These are phyloP conservation scores for Oryza coarctata DNA, from an alignment of 176 grass and related monocot species.

Conservation along the genomic window DNA sequence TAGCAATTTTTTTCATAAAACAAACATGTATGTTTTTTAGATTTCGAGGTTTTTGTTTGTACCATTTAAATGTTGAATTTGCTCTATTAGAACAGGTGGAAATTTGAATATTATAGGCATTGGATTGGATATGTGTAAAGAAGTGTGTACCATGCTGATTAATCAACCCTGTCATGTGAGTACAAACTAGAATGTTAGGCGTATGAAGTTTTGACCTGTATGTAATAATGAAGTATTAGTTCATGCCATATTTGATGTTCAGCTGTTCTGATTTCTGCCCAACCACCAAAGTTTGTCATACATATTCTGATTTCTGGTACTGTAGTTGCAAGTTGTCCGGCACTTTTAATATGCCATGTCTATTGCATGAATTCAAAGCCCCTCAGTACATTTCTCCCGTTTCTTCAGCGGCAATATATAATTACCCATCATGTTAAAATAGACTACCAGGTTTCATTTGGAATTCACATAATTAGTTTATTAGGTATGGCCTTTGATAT, in stretches of 20 bases:
- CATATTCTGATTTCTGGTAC: not conserved
- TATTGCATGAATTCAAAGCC: not conserved
- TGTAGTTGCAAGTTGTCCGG: not conserved
- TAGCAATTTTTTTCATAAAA: not conserved
- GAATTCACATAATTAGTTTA: not conserved
- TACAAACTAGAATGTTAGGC: not conserved
- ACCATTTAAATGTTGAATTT: not conserved
- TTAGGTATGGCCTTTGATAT: not conserved
- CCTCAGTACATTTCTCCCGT: not conserved
- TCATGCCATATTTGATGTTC: not conserved
- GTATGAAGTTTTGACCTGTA: not conserved
- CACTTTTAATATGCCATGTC: not conserved
- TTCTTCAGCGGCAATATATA: not conserved
- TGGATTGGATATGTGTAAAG: not conserved
- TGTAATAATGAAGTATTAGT: not conserved
- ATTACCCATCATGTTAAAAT: not conserved
- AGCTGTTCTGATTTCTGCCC: not conserved
- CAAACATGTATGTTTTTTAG: not conserved
- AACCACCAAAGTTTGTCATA: not conserved
- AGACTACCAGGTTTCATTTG: not conserved
- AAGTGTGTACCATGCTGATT: not conserved
- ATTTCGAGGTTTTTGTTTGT: constrained; percentile 4
- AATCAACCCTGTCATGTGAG: not conserved
- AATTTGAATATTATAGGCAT: not conserved
- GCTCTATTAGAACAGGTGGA: not conserved